phyloP scores from a whole-genome alignment of 495 filamentous ascomycete species.

The Daldinia childiae region DNA sequence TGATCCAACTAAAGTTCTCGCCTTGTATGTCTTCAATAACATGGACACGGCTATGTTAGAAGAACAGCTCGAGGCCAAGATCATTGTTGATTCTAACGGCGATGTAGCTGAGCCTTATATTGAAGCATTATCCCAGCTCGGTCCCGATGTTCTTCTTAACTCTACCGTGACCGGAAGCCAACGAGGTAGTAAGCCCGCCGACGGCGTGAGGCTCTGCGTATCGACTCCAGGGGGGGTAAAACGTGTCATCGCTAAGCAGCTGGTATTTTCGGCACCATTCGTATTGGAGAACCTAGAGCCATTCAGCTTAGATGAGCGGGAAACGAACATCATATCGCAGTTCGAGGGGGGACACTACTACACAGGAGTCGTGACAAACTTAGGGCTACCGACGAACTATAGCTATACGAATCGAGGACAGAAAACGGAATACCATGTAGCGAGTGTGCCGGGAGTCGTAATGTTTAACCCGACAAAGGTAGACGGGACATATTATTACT shows the following conservation, averaged over 20 bases:
- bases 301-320: slow-evolving; percentile 51
- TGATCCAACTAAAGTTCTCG: slow-evolving; percentile 47
- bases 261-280: slow-evolving; percentile 59
- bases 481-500: slow-evolving; percentile 39
- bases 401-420: slow-evolving; percentile 30
- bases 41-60: slow-evolving; percentile 29
- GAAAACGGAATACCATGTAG: slow-evolving; percentile 22
- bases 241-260: slow-evolving; percentile 56
- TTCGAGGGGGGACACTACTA: slow-evolving; percentile 31
- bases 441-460: slow-evolving; percentile 23
- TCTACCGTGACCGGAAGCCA: slow-evolving; percentile 23
- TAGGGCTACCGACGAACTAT: slow-evolving; percentile 19
- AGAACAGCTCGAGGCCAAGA: slow-evolving; percentile 19
- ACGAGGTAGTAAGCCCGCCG: slow-evolving; percentile 15
- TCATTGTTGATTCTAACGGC: slow-evolving; percentile 24
- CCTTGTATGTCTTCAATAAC: slow-evolving; percentile 40
- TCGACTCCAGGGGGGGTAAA: slow-evolving; percentile 31
- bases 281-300: slow-evolving; percentile 40
- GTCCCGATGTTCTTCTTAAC: slow-evolving; percentile 45
- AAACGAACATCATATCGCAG: slow-evolving; percentile 50
- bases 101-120: slow-evolving; percentile 56
- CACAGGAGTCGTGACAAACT: slow-evolving; percentile 27
- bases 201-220: slow-evolving; percentile 35
- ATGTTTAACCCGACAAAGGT: slow-evolving; percentile 36
- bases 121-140: slow-evolving; percentile 50